These are phyloP conservation scores for Solanum ossicruentum DNA, from an alignment of 257 asterid species.

Conservation along the genomic window DNA sequence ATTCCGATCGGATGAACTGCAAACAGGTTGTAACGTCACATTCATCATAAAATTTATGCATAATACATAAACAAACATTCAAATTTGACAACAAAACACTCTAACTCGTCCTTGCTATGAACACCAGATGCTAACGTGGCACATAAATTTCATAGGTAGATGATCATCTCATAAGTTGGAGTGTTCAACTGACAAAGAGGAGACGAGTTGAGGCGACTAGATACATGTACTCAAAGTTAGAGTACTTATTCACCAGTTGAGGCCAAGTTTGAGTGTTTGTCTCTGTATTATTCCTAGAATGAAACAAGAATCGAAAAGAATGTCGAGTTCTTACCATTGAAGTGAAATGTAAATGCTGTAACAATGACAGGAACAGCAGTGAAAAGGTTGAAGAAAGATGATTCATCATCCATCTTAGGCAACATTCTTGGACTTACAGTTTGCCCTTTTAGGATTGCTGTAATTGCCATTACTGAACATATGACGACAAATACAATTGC, in stretches of 20 bases:
- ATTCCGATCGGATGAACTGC: conserved; percentile 87
- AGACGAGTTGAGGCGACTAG: neutral
- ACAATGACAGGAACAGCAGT: conserved; percentile 88
- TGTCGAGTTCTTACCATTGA: conserved; percentile 50
- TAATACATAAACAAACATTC: neutral
- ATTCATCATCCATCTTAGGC: conserved; percentile 42
- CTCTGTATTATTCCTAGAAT: neutral
- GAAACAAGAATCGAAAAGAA: neutral
- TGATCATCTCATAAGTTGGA: neutral
- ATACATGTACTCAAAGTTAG: neutral
- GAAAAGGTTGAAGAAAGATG: conserved; percentile 82
- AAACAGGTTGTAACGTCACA: neutral
- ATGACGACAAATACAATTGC: conserved; percentile 81
- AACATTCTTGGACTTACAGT: conserved; percentile 46
- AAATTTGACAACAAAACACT: neutral
- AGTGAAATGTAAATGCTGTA: conserved; percentile 84
- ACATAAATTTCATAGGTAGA: neutral
- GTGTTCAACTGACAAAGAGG: neutral
- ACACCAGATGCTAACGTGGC: neutral
- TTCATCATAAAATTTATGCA: neutral
- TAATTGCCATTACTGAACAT: conserved; percentile 69
- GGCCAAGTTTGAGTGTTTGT: neutral
- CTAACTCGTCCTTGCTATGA: neutral
- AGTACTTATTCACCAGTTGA: neutral
- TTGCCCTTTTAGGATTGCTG: conserved; percentile 51